These are phyloP conservation scores for Pestalotiopsis sp. DNA, from an alignment of 2,329 filamentous ascomycete genomes.

Conservation along the genomic window DNA sequence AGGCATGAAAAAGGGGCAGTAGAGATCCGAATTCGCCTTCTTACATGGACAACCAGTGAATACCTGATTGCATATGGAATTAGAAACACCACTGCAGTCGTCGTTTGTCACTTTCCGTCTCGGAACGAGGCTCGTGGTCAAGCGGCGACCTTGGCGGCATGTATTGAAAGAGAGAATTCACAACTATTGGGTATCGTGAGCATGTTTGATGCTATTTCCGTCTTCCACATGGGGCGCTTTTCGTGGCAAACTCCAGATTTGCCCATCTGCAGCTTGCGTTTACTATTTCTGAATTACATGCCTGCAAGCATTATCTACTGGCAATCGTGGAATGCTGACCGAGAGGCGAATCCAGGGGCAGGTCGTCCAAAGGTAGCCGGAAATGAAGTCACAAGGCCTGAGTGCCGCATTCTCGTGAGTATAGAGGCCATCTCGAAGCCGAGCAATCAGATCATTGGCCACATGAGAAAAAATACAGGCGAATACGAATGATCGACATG, in stretches of 20 bases:
- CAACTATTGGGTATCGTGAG: background rate
- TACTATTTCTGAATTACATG: background rate
- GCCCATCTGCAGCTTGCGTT: background rate
- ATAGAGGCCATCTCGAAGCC: background rate
- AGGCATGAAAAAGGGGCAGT: background rate
- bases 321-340: background rate
- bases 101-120: background rate
- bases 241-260: background rate
- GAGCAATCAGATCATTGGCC: background rate
- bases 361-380: background rate
- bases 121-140: background rate
- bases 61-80: background rate
- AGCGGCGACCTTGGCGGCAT: background rate
- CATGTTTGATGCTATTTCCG: background rate
- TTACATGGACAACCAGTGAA: background rate
- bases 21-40: background rate
- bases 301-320: background rate
- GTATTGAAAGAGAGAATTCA: background rate
- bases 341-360: background rate
- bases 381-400: background rate
- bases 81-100: background rate
- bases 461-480: background rate
- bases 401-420: background rate
- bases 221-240: background rate
- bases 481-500: constrained; percentile 4